phyloP scores from a whole-genome alignment of 495 filamentous ascomycete species.

The Neurospora pannonica region DNA sequence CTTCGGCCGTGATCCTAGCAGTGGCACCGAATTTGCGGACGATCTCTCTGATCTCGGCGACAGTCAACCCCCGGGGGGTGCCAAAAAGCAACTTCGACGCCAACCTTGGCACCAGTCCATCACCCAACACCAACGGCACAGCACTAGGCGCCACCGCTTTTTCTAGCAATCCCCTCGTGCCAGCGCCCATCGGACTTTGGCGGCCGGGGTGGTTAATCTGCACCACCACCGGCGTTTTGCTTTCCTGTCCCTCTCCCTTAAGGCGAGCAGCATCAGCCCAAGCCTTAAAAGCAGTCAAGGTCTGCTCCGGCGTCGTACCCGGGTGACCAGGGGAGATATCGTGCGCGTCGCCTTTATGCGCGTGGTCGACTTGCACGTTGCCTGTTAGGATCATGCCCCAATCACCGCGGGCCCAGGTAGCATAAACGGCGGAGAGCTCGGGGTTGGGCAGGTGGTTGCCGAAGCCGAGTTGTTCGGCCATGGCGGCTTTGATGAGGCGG shows the following conservation, averaged over 20 bases:
- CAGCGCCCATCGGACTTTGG: slow-evolving; percentile 40
- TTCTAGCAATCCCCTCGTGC: slow-evolving; percentile 35
- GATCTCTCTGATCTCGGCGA: slow-evolving; percentile 44
- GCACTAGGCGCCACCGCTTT: slow-evolving; percentile 42
- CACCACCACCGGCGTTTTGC: slow-evolving; percentile 39
- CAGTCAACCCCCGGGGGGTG: slow-evolving; percentile 44
- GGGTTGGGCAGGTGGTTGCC: slow-evolving; percentile 38
- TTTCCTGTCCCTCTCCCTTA: slow-evolving; percentile 31
- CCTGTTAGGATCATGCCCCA: slow-evolving; percentile 37
- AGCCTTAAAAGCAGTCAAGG: slow-evolving; percentile 32
- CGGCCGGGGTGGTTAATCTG: slow-evolving; percentile 53
- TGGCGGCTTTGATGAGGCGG: slow-evolving; percentile 33
- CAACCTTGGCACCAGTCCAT: slow-evolving; percentile 37
- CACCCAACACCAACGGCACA: slow-evolving; percentile 27
- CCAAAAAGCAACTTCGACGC: slow-evolving; percentile 48
- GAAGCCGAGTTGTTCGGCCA: slow-evolving; percentile 31
- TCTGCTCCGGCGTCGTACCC: slow-evolving; percentile 8
- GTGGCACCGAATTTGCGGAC: slow-evolving; percentile 48
- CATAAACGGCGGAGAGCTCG: slow-evolving; percentile 40
- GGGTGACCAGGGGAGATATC: slow-evolving; percentile 29
- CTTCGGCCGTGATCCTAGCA: slow-evolving; percentile 49
- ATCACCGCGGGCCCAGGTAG: slow-evolving; percentile 43
- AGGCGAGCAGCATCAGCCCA: slow-evolving; percentile 29
- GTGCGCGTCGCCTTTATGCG: slow-evolving; percentile 35
- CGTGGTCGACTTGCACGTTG: slow-evolving; percentile 49